Conservation (phyloP, 805 yeast species). For the Sporopachydermia quercuum region DNA sequence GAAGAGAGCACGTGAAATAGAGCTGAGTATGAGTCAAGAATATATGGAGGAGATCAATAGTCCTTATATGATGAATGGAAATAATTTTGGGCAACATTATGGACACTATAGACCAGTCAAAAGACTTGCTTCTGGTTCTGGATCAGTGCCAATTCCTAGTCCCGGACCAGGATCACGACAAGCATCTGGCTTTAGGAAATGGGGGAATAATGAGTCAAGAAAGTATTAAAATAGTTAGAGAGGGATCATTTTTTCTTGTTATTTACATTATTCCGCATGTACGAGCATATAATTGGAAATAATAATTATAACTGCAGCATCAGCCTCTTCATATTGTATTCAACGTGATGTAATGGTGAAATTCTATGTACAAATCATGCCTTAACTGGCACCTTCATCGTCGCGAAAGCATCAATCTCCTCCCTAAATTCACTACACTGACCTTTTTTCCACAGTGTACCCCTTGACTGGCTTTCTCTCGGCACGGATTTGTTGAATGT, state of each 20-base stretch:
- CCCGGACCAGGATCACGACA: not conserved
- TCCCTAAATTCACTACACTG: too few relatives aligned
- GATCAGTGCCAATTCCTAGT: not conserved
- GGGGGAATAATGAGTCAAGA: not conserved
- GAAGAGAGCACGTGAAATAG: not conserved
- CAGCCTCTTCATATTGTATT: too few relatives aligned
- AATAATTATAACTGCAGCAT: conserved; percentile 9
- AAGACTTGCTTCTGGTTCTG: conserved; percentile 3
- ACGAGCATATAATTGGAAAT: not conserved
- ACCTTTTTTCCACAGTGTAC: conserved; percentile 30
- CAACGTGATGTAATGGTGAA: too few relatives aligned
- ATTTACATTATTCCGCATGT: not conserved
- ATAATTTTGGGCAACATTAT: not conserved
- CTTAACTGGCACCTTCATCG: too few relatives aligned
- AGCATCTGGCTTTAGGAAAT: not conserved
- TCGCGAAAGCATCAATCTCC: too few relatives aligned
- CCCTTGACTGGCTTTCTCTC: conserved; percentile 55
- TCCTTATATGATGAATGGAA: not conserved
- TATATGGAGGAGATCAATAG: not conserved
- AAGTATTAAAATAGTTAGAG: too few relatives aligned
- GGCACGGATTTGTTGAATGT: conserved; percentile 35
- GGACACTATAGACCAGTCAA: conserved; percentile 1
- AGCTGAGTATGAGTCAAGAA: not conserved
- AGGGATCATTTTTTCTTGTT: too few relatives aligned
- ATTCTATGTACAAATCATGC: too few relatives aligned